Evolutionary conservation across 177 flowering plant genomes (phyloP), one percentile per base, ranked within the genome.

Genomic region (Telopea speciosissima): DNA sequence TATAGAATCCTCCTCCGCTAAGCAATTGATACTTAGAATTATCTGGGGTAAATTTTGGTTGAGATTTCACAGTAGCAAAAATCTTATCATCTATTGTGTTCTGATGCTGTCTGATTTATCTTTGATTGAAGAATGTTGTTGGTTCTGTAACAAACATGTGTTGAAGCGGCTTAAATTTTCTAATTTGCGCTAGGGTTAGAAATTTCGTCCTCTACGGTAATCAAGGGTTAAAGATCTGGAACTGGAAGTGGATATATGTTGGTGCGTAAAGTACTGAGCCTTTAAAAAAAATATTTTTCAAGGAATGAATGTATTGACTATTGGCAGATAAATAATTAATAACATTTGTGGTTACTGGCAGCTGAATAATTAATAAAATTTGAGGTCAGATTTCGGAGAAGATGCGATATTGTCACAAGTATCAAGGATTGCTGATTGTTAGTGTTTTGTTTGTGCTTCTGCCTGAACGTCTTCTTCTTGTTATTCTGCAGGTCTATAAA

Each of bases 401-500:
- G 16, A 49, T 49, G 66, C 2, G 17, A 24, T 8, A 63, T 26
- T 25, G 65, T 17, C 21, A n/a, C 17, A 49, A 5, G 0, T 58
- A 16, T 8, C 24, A 58, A 58, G 8, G 9, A n/a, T 58, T 58
- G 23, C 61, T 8, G 9, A 19, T 58, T 58, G 61, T 36, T 7
- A 8, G 10, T 8, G 7, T 58, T 19, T 49, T 49, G 3, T 49
- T 49, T 49, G 14, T 13, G 0, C 2, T 5, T 61, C 63, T 24
- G 13, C 24, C 26, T 24, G 22, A 9, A 5, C 45, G 22, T 16
- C 24, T 11, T 8, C 8, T 8, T 2, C 0, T 1, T 60, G 24
- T 58, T 24, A 24, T 9, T 22, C 1, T 59, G 7, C 44, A 16
- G 23, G 66, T 17, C 14, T 40, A 23, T 75, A 68, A 73, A 76